phyloP scores from a whole-genome alignment of 108 stramenopile genomes.

The Nitzschia sp. region DNA sequence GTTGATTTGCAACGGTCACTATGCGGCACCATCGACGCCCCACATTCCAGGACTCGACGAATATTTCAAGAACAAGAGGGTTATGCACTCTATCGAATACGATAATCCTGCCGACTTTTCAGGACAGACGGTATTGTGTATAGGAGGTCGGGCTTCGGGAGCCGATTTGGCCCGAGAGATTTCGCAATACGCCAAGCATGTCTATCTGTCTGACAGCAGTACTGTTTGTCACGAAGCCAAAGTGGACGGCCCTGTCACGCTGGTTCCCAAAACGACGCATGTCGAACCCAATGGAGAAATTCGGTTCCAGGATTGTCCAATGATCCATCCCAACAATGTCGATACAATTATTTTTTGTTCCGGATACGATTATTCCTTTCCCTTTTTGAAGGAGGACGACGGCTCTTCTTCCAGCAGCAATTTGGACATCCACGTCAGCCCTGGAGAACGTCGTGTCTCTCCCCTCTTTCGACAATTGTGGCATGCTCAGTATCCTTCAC shows the following conservation, averaged over 20 bases:
- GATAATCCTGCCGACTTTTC: constrained; percentile 67
- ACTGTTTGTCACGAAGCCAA: constrained; percentile 29
- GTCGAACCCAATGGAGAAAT: constrained; percentile 48
- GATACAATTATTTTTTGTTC: constrained; percentile 86
- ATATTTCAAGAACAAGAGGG: constrained; percentile 41
- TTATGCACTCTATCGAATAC: constrained; percentile 86
- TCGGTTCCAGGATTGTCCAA: constrained; percentile 40
- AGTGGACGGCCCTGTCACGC: constrained; percentile 55
- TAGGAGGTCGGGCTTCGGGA: constrained; percentile 89
- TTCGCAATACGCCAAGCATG: constrained; percentile 55
- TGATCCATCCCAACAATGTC: constrained; percentile 19
- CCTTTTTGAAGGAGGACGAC: constrained; percentile 59
- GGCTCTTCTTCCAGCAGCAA: constrained; percentile 49
- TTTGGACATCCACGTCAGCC: too few species aligned
- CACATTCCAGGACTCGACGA: constrained; percentile 48
- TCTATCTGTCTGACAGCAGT: constrained; percentile 81
- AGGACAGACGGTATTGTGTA: constrained; percentile 76
- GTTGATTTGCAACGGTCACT: constrained; percentile 92
- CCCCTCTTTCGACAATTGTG: constrained; percentile 43
- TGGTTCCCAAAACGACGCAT: constrained; percentile 58
- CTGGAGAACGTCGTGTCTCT: constrained; percentile 15
- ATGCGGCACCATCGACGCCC: constrained; percentile 64
- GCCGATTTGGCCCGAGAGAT: constrained; percentile 89
- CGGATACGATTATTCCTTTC: constrained; percentile 88
- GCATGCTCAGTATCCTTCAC: constrained; percentile 79